Evolutionary conservation across 306 rosid species (phyloP), one percentile per base, ranked within the genome.

Genomic region (Echinosophora koreensis): DNA sequence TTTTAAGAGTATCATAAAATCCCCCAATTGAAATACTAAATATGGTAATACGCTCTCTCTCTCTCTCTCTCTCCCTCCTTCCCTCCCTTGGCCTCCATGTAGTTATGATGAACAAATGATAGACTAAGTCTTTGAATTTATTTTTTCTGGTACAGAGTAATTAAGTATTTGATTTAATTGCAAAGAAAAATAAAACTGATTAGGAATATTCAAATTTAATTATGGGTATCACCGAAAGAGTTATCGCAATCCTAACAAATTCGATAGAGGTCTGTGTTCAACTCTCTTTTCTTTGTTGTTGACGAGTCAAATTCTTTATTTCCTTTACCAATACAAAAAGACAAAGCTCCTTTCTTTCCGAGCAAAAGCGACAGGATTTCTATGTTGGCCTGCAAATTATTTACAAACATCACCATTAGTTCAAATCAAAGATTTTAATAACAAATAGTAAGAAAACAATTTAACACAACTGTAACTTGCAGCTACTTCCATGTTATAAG

Each of bases 301-400:
- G 37, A 66, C 32, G 32, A 50, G 3, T 46, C 55, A 0, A 60
- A 54, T 4, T 54, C 8, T 2, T 47, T 27, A 8, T 32, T 8
- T 5, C 9, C 38, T 44, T 55, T 46, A 46, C 27, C 46, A 47
- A 59, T 12, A 61, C 35, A n/a, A 50, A 50, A 70, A 49, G 71
- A 49, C 80, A 67, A 67, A 62, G 13, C 46, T 50, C 16, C 16
- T 51, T 58, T 80, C 38, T 50, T 44, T 14, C 63, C 52, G 47
- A 44, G 63, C 28, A 35, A 63, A 71, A 77, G 79, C 42, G 82
- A 82, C 71, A 65, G 35, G 76, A 32, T 66, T 77, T 27, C 38
- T 47, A 64, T 46, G 71, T 56, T 63, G 75, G 85, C 74, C 18
- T 56, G 60, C 79, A 58, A 63, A 35, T 77, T 69, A 64, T 63